Conservation (phyloP, 208 protist species). For the Herpetomonas samuelpessoai region DNA sequence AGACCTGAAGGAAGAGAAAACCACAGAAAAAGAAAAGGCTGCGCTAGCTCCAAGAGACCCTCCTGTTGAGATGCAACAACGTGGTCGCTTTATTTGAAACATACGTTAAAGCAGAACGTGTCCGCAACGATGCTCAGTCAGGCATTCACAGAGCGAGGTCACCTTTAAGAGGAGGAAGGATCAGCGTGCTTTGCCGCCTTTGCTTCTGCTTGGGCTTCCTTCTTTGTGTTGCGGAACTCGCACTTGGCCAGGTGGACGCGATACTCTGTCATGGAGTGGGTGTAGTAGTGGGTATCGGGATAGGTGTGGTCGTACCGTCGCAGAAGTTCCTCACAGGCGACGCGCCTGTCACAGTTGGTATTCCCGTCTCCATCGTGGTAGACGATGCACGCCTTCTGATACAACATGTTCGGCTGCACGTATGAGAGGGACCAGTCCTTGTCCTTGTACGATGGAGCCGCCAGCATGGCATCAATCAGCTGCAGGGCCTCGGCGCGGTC, state of each 20-base stretch:
- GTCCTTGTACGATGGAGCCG: conserved; percentile 35
- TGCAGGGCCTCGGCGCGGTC: conserved; percentile 6
- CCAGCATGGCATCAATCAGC: conserved; percentile 24
- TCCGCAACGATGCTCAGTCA: no score
- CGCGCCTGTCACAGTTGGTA: neutral
- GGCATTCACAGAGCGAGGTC: no score
- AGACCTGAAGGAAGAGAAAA: no score
- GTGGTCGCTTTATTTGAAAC: no score
- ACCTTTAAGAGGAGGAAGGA: no score
- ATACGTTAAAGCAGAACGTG: no score
- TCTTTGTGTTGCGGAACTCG: conserved; percentile 12
- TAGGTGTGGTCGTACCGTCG: conserved; percentile 40
- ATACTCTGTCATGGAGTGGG: conserved; percentile 29
- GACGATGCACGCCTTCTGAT: conserved; percentile 30
- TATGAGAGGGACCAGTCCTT: conserved; percentile 37
- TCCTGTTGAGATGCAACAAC: no score
- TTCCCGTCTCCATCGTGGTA: conserved; percentile 13
- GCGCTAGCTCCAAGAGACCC: no score
- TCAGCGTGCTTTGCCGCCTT: neutral
- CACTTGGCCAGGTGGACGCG: conserved; percentile 33
- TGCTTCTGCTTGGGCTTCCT: conserved; percentile 1
- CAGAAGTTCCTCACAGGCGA: conserved; percentile 10
- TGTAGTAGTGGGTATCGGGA: conserved; percentile 31
- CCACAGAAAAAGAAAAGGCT: no score
- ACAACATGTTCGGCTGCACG: conserved; percentile 30